Conservation (phyloP, 371 early-diverging fungal genomes). For the Apophysomyces variabilis region DNA sequence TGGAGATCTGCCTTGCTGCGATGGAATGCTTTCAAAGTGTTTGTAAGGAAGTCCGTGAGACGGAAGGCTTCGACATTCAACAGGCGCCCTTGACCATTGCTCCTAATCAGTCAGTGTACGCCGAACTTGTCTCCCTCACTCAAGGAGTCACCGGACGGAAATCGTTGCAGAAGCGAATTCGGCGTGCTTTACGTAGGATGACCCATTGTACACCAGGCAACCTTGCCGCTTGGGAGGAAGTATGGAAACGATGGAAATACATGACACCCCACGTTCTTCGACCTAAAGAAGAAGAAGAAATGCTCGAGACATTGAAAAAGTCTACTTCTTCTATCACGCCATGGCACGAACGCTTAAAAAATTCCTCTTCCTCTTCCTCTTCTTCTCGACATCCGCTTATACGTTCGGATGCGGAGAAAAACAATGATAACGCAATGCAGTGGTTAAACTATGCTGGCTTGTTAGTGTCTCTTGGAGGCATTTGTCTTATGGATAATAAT, state of each 20-base stretch:
- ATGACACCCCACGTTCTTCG: conserved; percentile 58
- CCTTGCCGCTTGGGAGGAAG: conserved; percentile 87
- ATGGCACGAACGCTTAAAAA: conserved; percentile 50
- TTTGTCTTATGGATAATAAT: conserved; percentile 51
- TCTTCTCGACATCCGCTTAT: conserved; percentile 25
- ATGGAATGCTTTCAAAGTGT: conserved; percentile 68
- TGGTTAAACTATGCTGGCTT: conserved; percentile 79
- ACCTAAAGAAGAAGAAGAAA: conserved; percentile 53
- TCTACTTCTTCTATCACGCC: conserved; percentile 17
- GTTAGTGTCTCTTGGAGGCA: conserved; percentile 70
- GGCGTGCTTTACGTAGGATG: conserved; percentile 72
- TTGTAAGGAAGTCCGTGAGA: conserved; percentile 64
- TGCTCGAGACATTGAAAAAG: conserved; percentile 29
- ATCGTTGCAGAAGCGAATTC: conserved; percentile 81
- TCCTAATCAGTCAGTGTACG: conserved; percentile 76
- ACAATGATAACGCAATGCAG: conserved; percentile 46
- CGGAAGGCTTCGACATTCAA: conserved; percentile 60
- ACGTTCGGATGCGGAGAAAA: conserved; percentile 32
- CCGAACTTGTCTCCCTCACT: conserved; percentile 65
- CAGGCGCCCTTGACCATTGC: conserved; percentile 63
- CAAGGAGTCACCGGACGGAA: conserved; percentile 71
- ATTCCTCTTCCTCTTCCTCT: conserved; percentile 6
- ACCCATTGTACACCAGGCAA: conserved; percentile 76
- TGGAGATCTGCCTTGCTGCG: conserved; percentile 70
- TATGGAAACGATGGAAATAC: conserved; percentile 79